Evolutionary conservation across 2,329 filamentous ascomycete genomes (phyloP), one percentile per base, ranked within the genome.

Genomic region (Paracamarosporium sp.): DNA sequence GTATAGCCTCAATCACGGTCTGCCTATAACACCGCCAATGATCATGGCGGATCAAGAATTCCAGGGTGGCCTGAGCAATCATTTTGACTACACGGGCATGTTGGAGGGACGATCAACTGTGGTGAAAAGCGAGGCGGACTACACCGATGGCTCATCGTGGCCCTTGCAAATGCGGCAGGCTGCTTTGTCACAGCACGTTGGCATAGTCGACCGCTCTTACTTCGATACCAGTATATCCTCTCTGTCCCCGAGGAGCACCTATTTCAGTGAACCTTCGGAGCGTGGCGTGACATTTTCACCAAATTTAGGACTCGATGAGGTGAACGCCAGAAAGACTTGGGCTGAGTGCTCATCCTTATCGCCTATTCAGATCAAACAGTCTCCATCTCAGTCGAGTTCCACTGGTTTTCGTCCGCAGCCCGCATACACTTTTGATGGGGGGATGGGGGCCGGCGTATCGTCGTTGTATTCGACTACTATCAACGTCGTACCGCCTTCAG

Each of bases 201-300:
- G 54, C n/a, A 20, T 31, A n/a, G 43, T 45, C 9, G 41, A 46
- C 20, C 45, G 53, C 20, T 60, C 65, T 6, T 55, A 62, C 17
- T 31, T 62, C 22, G 59, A 60, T 7, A 56, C 62, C 25, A 60
- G 51, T 35, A 46, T 48, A 13, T 50, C 53, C 9, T 57, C 65
- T 20, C 38, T 46, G 17, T 73, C 70, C 20, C 64, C 69, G 1
- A 62, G 56, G 44, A 72, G 68, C 15, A 30, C 24, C 53, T 59
- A 60, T 24, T 55, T 52, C 43, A 69, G 64, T 51, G 64, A 69
- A 3, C 40, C 33, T 13, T 60, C 31, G 35, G 57, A 51, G 24
- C 22, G 20, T 6, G 48, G 27, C 13, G 31, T 45, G 11, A 25
- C 57, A 9, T 57, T 58, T 46, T 63, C 53, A 3, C 60, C 65